Conservation (phyloP, 768 basidiomycete species). For the Nidularia pulvinata region DNA sequence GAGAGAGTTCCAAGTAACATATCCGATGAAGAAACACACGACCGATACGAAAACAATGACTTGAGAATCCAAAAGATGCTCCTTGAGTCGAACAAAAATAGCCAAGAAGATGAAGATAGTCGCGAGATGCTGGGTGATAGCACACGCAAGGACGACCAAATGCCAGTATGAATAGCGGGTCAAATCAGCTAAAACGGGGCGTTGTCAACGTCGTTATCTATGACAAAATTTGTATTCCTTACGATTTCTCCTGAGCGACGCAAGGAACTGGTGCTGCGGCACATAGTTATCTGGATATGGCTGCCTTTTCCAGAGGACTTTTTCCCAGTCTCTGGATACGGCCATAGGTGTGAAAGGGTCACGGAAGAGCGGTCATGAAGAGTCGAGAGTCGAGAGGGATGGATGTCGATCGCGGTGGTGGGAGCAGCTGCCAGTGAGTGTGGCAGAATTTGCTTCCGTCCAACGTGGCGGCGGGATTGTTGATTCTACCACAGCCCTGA, state of each 20-base stretch:
- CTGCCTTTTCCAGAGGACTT: constrained; percentile 78
- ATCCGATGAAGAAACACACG: constrained; percentile 58
- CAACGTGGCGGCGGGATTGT: too few relatives aligned
- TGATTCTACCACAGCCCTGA: too few relatives aligned
- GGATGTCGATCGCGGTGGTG: too few relatives aligned
- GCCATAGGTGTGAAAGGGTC: too few relatives aligned
- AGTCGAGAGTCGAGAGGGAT: too few relatives aligned
- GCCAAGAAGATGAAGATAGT: constrained; percentile 82
- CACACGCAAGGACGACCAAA: constrained; percentile 65
- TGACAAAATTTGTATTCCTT: constrained; percentile 19
- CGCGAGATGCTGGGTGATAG: constrained; percentile 85
- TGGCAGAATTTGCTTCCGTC: too few relatives aligned
- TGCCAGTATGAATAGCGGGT: constrained; percentile 77
- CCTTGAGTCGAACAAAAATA: constrained; percentile 73
- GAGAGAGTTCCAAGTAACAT: constrained; percentile 60
- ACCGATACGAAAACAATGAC: constrained; percentile 67
- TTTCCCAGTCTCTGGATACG: constrained; percentile 40
- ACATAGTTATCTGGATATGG: constrained; percentile 87
- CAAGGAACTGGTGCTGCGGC: constrained; percentile 69
- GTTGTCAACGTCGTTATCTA: constrained; percentile 9
- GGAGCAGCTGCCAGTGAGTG: too few relatives aligned
- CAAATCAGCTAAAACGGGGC: constrained; percentile 63
- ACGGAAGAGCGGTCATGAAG: too few relatives aligned
- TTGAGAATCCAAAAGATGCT: constrained; percentile 65
- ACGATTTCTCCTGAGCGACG: constrained; percentile 81